Conservation (phyloP, 345 rosid genomes). For the Chamaenerion angustifolium region DNA sequence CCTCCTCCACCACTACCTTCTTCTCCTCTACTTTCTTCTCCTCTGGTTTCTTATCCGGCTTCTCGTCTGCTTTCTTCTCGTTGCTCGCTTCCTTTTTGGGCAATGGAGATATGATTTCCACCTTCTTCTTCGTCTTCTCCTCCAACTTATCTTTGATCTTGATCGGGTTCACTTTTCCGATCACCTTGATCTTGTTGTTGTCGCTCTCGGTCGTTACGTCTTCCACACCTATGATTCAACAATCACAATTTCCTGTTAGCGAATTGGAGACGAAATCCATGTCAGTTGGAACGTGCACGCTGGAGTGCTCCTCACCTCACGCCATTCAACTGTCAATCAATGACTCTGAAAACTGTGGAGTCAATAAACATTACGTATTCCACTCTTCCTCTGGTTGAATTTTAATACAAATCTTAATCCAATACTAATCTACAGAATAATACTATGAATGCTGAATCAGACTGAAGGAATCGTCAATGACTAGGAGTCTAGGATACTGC, state of each 20-base stretch:
- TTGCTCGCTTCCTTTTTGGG: conserved; percentile 22
- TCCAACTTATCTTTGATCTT: conserved; percentile 21
- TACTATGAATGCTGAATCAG: too few relatives aligned
- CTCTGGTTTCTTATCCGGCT: conserved; percentile 30
- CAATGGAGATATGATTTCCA: conserved; percentile 32
- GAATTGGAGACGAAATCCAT: not conserved
- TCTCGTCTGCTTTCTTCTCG: conserved; percentile 24
- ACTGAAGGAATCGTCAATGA: too few relatives aligned
- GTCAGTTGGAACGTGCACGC: conserved; percentile 1
- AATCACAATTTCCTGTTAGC: conserved; percentile 2
- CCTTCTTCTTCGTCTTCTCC: conserved; percentile 22
- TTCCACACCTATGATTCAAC: conserved; percentile 44
- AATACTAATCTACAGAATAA: too few relatives aligned
- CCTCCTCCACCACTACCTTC: conserved; percentile 21
- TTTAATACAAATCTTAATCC: not conserved
- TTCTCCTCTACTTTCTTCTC: conserved; percentile 14
- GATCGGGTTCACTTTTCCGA: conserved; percentile 60
- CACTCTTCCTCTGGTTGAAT: not conserved
- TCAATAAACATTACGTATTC: not conserved
- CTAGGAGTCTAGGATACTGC: too few relatives aligned
- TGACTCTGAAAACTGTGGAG: not conserved
- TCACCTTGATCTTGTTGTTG: conserved; percentile 47
- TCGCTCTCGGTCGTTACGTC: conserved; percentile 40
- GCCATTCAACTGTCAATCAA: conserved; percentile 1
- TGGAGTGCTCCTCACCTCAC: conserved; percentile 7